Evolutionary conservation across 371 early-diverging fungal genomes (phyloP), one percentile per base, ranked within the genome.

Genomic region (Apophysomyces elegans): DNA sequence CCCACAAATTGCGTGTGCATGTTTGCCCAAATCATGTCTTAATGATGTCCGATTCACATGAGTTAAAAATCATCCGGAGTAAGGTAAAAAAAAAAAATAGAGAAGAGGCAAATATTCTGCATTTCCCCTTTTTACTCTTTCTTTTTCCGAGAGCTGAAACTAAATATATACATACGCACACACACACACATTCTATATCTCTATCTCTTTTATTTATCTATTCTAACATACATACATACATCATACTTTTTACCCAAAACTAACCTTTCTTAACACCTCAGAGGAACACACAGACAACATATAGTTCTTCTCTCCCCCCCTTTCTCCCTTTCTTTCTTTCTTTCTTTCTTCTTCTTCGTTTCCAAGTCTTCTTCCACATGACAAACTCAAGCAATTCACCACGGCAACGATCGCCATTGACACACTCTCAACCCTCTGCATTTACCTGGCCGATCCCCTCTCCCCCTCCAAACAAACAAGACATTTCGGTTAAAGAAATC

Each of bases 401-500:
- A 21, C 39, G 37, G 35, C 37, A 36, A 36, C 38, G 56, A 12
- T 46, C 61, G 38, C 41, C 56, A 62, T 50, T 50, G 54, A 21
- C 54, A 50, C 54, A 26, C 18, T 62, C 58, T 9, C 62, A 58
- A 8, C 37, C 70, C 13, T 70, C 67, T 38, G 67, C 68, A 58
- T 68, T 68, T 35, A 59, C 59, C 38, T 68, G 68, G 68, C 68
- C 63, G 37, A 56, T 56, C 36, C 64, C 64, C 4, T 54, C 68
- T 12, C 44, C 62, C n/a, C 61, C 64, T 54, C 39, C 37, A n/a
- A 36, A 63, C 35, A 61, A 46, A 56, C 58, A 54, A 43, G 77
- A 77, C 46, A 62, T 77, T 43, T 66, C 72, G 12, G 61, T 77
- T 37, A 64, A 72, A 37, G 74, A 77, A 43, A 71, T 77, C 38